Base-by-base conservation (phyloP, 2,329 filamentous ascomycete genomes). In the Akanthomyces lecanii region DNA sequence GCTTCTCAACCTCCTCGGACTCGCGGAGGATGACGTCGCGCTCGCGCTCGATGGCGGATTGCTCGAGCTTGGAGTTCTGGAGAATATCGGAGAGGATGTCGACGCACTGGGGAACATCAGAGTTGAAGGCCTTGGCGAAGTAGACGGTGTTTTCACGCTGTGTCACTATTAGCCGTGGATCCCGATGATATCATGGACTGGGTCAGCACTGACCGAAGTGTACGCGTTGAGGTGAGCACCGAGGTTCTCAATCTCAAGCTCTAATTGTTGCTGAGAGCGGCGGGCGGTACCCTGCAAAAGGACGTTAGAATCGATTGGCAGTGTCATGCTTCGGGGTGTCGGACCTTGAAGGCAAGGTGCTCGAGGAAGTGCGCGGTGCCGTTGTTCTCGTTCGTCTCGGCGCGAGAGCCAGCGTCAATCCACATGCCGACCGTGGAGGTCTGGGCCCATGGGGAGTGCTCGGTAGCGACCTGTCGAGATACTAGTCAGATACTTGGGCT, bases 201-300 rank as follows among this genome's bases (percentile, higher is more conserved):
- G 72, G 72, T 50, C 33, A 42, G 59, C 71, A 80, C 89, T 74
- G 88, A 97, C 93, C 83, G 94, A 98, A 73, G 95, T 99, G 85
- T 99, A 99, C 77, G 95, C 95, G 81, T 99, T 99, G 73, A 99
- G 86, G 83, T 99, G 95, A 69, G 92, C 95, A 78, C 95, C 95
- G 91, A 99, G 97, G 83, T 99, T 99, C 86, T 99, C 95, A 75
- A 99, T 98, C 84, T 99, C 95, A 69, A 99, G 89, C 84, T 99
- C 95, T 77, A 99, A 85, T 82, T 99, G 95, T 77, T 96, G 90
- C 81, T 99, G 95, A 69, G 90, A 92, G 79, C 95, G 88, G 83
- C 90, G 96, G 79, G 90, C 85, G 70, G 95, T 99, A 72, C 95
- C 95, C 93, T 93, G 61, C 53, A 6, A 30, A 10, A 1, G 25